A percentile compares a stretch with the other conserved stretches of the same genome.
phyloP scores from a whole-genome alignment of 139 green algal species.

The Haematococcus sp. region DNA sequence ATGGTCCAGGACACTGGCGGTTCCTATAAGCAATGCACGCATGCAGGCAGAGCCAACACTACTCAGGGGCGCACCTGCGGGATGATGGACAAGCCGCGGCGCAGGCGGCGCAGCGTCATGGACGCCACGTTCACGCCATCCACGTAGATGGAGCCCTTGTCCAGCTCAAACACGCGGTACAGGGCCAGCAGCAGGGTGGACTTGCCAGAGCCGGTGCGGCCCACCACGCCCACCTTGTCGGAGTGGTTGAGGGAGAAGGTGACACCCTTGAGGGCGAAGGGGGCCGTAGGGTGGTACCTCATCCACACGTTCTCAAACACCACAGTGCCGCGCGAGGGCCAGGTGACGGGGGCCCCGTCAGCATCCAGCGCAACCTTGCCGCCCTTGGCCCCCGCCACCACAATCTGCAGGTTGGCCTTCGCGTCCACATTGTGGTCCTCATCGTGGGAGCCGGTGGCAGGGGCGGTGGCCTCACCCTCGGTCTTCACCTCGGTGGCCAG shows the following conservation, averaged over 20 bases:
- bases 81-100: slow-evolving; percentile 13
- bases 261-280: slow-evolving; percentile 30
- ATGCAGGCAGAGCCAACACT: not conserved
- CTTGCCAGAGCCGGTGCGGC: slow-evolving; percentile 74
- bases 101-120: slow-evolving; percentile 42
- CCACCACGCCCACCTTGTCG: slow-evolving; percentile 61
- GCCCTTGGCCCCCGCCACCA: not conserved
- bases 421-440: no score
- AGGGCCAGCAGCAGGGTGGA: slow-evolving; percentile 72
- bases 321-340: slow-evolving; percentile 42
- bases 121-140: slow-evolving; percentile 66
- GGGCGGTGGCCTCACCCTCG: no score
- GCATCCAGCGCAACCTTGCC: slow-evolving; percentile 6
- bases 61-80: no score
- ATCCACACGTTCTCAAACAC: slow-evolving; percentile 37
- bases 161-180: slow-evolving; percentile 69
- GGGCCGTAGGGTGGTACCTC: slow-evolving; percentile 30
- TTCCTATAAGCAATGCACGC: not conserved
- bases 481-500: no score
- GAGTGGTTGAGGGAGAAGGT: slow-evolving; percentile 41
- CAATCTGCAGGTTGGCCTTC: no score
- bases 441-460: no score
- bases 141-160: slow-evolving; percentile 54
- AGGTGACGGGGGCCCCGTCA: slow-evolving; percentile 18
- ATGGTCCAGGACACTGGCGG: no score